Evolutionary conservation across 1,284 basidiomycete genomes (phyloP).

Genomic region (Cutaneotrichosporon cutaneum): DNA sequence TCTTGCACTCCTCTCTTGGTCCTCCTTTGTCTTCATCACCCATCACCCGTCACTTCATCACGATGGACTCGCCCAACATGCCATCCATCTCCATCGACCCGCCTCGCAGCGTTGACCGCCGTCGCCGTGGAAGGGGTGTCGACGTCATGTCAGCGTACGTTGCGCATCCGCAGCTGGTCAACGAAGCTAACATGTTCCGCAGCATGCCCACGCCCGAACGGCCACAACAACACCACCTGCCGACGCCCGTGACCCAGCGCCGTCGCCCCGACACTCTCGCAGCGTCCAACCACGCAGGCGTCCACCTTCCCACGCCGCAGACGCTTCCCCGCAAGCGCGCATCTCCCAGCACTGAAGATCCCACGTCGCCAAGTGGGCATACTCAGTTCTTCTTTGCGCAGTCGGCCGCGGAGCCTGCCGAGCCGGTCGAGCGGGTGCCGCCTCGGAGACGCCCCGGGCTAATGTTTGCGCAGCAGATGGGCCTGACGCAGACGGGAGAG

Average conservation of each 20-base stretch:
- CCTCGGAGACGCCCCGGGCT: slow-evolving; percentile 41
- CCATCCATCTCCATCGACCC: slow-evolving; percentile 21
- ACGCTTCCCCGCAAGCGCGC: slow-evolving; percentile 54
- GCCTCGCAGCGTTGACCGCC: slow-evolving; percentile 35
- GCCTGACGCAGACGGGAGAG: slow-evolving; percentile 20
- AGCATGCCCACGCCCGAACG: slow-evolving; percentile 21
- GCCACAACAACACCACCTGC: slow-evolving; percentile 32
- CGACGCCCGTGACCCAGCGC: slow-evolving; percentile 44
- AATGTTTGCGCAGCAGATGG: slow-evolving; percentile 50
- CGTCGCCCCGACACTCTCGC: slow-evolving; percentile 25
- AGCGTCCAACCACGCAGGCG: not conserved
- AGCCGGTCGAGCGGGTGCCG: slow-evolving; percentile 15
- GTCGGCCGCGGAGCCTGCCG: slow-evolving; percentile 1
- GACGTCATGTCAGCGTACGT: slow-evolving; percentile 35
- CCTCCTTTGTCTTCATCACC: slow-evolving; percentile 1
- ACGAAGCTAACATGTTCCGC: not conserved
- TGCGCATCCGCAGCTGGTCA: not conserved
- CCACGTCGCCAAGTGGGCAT: slow-evolving; percentile 35
- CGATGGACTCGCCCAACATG: slow-evolving; percentile 20
- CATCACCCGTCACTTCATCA: not conserved
- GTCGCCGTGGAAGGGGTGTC: slow-evolving; percentile 35
- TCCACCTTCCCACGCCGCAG: slow-evolving; percentile 58
- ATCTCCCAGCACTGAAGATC: not conserved
- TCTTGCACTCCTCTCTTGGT: not conserved
- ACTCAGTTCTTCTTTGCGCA: slow-evolving; percentile 42